A percentile compares a stretch with the other conserved stretches of the same genome.
Conservation (phyloP, 176 grass and related monocot genomes). For the Avena atlantica region DNA sequence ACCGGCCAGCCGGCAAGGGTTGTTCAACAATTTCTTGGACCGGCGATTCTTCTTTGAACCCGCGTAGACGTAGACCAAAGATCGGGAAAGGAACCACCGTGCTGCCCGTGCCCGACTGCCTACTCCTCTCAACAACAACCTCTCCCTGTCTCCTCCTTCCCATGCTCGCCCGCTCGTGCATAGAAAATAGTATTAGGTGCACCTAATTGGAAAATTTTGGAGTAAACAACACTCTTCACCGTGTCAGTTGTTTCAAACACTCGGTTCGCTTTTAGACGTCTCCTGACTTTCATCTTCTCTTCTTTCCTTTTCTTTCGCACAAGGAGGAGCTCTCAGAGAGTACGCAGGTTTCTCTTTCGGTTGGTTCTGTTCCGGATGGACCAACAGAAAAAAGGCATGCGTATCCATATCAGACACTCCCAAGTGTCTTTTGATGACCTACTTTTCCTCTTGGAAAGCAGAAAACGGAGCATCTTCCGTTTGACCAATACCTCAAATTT, state of each 20-base stretch:
- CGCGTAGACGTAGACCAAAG: not conserved
- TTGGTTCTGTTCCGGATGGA: not conserved
- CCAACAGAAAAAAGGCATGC: not conserved
- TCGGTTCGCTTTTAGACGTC: not conserved
- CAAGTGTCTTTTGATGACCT: slow-evolving; percentile 1
- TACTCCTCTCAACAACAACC: not conserved
- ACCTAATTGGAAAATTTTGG: slow-evolving; percentile 16
- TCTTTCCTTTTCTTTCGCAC: not conserved
- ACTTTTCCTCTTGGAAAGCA: not conserved
- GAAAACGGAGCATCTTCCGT: not conserved
- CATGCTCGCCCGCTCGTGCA: not conserved
- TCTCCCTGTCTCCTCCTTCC: too few species aligned
- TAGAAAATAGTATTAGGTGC: not conserved
- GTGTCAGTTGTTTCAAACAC: not conserved
- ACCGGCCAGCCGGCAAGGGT: too few species aligned
- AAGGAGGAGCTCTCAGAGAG: not conserved
- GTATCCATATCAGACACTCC: slow-evolving; percentile 15
- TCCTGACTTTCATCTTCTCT: not conserved
- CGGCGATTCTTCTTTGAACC: slow-evolving; percentile 7
- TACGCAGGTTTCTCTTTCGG: not conserved
- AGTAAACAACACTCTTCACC: too few species aligned
- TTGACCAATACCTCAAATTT: not conserved
- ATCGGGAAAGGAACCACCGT: not conserved
- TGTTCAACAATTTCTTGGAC: slow-evolving; percentile 38
- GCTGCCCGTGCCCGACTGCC: not conserved